Base-by-base conservation (phyloP, 371 early-diverging fungal species). In the Rhizomucor pusillus region DNA sequence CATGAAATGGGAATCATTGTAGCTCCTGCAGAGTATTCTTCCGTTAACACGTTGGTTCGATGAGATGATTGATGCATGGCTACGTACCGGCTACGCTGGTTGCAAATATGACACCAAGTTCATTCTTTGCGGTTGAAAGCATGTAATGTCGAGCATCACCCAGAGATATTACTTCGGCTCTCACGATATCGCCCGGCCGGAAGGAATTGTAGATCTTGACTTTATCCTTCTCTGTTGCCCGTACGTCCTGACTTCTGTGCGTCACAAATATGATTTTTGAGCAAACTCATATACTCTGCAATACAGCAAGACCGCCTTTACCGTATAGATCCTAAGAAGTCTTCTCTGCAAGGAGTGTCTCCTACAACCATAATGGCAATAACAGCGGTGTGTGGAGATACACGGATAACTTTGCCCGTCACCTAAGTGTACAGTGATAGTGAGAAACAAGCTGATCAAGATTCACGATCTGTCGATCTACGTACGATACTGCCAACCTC, bases 1-100 rank as follows among this genome's bases (percentile, higher is more conserved):
- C 98, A 98, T 29, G 93, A 92, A 43, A 96, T 86, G 1, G 98
- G 98, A 37, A 95, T 80, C 94, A 98, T 90, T 0, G 95, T 86
- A 37, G 86, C 87, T 39, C 96, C 93, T 76, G 60, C 19, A 16
- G 11, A 3, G 52, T 20, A 13, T n/a, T n/a, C n/a, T n/a, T n/a
- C n/a, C n/a, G n/a, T n/a, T n/a, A n/a, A n/a, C n/a, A n/a, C n/a
- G n/a, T n/a, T n/a, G n/a, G n/a, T n/a, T n/a, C n/a, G n/a, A n/a
- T n/a, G n/a, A n/a, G n/a, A n/a, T n/a, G n/a, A n/a, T n/a, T n/a
- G n/a, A 2, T 29, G 3, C 11, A 5, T 16, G 18, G 5, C 13
- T 11, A 46, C 55, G 54, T 67, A 79, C 82, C 90, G 43, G 91
- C 89, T 13, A 85, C 77, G 70, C 94, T 93, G 41, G 88, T 88